Evolutionary conservation across 2,329 filamentous ascomycete genomes (phyloP), one percentile per base, ranked within the genome.

Genomic region (Aureobasidium sp.): DNA sequence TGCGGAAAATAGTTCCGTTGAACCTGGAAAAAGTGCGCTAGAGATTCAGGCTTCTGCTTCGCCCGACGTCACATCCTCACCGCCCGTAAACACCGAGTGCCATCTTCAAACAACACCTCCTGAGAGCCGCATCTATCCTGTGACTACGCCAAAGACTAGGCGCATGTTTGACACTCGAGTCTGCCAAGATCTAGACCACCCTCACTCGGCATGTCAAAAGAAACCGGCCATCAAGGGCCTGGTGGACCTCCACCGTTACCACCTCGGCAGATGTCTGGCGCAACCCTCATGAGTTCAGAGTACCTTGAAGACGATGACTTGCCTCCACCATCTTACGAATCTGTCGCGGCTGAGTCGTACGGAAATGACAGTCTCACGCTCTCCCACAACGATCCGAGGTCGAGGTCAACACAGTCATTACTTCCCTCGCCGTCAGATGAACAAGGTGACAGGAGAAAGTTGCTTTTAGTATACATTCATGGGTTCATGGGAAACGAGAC

Each of bases 401-500:
- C 76, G 3, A 76, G 75, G 1, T 80, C 78, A 3, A 75, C 73
- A 4, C 74, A 80, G 61, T 80, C 78, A 3, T 72, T 80, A 8
- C 67, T 74, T 5, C 77, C 77, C 27, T 61, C 63, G 3, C 70
- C 74, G 36, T 68, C 68, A 14, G 67, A 72, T 31, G 64, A 69
- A 44, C 67, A 70, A 44, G 64, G 66, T 53, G 71, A 73, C n/a
- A 72, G 75, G 27, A 76, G 84, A 55, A 82, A 79, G 29, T 79
- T 97, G 27, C 80, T 97, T 1, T 72, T 96, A 25, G 79, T 96
- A 59, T 96, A 91, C 72, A 86, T 96, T 62, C 92, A 96, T 77
- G 91, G 92, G 64, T 96, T 95, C 76, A 88, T 94, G 81, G 91
- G 92, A 57, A 88, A 90, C 64, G 89, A 94, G 73, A 88, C 88